Evolutionary conservation across 176 grass and related monocot species (phyloP), one percentile per base, ranked within the genome.

Genomic region (Oryza nivara): DNA sequence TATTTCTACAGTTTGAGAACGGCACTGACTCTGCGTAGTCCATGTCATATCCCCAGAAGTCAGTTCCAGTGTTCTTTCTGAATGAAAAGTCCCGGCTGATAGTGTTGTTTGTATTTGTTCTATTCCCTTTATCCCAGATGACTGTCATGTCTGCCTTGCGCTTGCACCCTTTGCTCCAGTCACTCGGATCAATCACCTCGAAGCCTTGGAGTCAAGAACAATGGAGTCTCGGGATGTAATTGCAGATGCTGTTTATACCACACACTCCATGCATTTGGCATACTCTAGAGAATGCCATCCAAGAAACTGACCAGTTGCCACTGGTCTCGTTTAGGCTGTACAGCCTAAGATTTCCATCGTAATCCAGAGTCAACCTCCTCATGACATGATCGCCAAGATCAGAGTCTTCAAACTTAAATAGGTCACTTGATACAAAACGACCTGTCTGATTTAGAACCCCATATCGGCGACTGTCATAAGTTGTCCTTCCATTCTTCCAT

Each of bases 311-410:
- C 89, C 87, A 94, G 5, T 0, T 67, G 13, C 79, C 79, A 15
- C 10, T 44, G 28, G 16, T 75, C 7, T 47, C 34, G 1, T 73
- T 52, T 17, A 92, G 81, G 52, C 89, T 94, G 32, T 92, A 89
- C 22, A 89, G 13, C 12, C 92, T 67, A 30, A 91, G 89, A 65
- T 91, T 91, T 0, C 92, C 86, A 3, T 94, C 89, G 0, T 91
- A 89, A 28, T 94, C 89, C 13, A 94, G 48, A 58, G 92, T 94
- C 56, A 94, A 72, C 49, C 89, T 87, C 49, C 94, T 96, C 70
- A 91, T 64, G 0, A 88, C 36, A 15, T 58, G 22, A 70, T 20
- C 13, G 26, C 89, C 86, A 46, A 67, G 66, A 77, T 94, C 92
- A 4, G 86, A 91, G 7, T 89, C 83, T 38, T 74, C 52, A 71